These are phyloP conservation scores for Penicillium bialowiezense DNA, from an alignment of 495 filamentous ascomycete genomes.

Conservation along the genomic window DNA sequence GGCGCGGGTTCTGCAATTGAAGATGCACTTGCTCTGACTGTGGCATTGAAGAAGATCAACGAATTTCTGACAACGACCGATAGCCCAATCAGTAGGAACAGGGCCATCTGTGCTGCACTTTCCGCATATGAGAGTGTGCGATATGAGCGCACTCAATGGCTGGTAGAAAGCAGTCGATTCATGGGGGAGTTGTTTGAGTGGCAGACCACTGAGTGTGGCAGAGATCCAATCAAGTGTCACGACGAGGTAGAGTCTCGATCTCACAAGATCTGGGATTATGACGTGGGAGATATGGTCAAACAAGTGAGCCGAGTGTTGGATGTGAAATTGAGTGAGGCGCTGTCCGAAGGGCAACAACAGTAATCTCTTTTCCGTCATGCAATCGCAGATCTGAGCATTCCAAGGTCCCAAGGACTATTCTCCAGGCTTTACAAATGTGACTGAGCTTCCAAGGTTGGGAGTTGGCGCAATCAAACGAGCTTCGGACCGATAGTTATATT, in stretches of 20 bases:
- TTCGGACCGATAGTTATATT: too few relatives aligned
- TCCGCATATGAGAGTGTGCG: slow-evolving; percentile 19
- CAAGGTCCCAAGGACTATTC: too few relatives aligned
- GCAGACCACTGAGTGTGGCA: slow-evolving; percentile 11
- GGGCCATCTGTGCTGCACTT: neutral
- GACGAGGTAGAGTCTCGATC: slow-evolving; percentile 26
- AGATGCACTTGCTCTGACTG: slow-evolving; percentile 48
- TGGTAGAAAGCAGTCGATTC: slow-evolving; percentile 32
- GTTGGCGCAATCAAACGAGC: too few relatives aligned
- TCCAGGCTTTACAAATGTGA: too few relatives aligned
- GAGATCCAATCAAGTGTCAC: slow-evolving; percentile 17
- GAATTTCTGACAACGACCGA: neutral
- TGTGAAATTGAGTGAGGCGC: neutral
- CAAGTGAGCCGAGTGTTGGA: slow-evolving; percentile 8
- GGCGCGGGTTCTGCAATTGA: slow-evolving; percentile 58
- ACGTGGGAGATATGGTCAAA: slow-evolving; percentile 29
- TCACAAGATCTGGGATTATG: slow-evolving; percentile 33
- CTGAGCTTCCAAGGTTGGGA: too few relatives aligned
- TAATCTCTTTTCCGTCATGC: too few relatives aligned
- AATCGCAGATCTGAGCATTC: too few relatives aligned
- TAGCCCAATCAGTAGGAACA: neutral
- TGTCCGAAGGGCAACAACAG: too few relatives aligned
- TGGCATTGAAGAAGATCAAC: slow-evolving; percentile 23
- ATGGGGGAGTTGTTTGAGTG: slow-evolving; percentile 31
- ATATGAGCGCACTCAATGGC: slow-evolving; percentile 29